Conservation (phyloP, 176 grass and related monocot genomes). For the Avena atlantica region DNA sequence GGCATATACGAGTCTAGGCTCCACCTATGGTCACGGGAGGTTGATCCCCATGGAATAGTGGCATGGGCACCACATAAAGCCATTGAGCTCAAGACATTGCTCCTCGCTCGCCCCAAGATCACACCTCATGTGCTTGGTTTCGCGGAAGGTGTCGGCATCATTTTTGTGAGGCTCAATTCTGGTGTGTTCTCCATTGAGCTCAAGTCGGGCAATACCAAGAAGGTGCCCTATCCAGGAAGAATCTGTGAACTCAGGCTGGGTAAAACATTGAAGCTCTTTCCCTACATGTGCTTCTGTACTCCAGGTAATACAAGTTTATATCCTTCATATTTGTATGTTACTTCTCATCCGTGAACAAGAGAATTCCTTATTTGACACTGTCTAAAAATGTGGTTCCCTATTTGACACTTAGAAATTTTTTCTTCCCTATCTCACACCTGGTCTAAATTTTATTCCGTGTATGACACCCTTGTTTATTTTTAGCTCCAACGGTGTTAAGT, state of each 20-base stretch:
- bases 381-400: no score
- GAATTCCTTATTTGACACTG: no score
- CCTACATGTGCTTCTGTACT: not conserved
- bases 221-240: not conserved
- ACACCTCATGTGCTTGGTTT: not conserved
- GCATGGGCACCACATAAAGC: not conserved
- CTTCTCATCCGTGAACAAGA: no score
- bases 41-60: not conserved
- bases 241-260: not conserved
- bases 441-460: no score
- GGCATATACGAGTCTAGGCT: not conserved
- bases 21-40: not conserved
- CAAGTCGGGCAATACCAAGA: not conserved
- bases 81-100: not conserved
- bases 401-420: no score
- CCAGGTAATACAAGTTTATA: not conserved
- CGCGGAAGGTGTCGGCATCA: not conserved
- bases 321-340: not conserved
- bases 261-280: not conserved
- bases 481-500: no score
- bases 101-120: not conserved
- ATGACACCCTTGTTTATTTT: no score
- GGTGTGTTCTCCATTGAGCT: not conserved
- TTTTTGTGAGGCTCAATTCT: not conserved
- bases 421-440: no score